Evolutionary conservation across 2,329 filamentous ascomycete species (phyloP).

Genomic region (Tolypocladium nubicola): DNA sequence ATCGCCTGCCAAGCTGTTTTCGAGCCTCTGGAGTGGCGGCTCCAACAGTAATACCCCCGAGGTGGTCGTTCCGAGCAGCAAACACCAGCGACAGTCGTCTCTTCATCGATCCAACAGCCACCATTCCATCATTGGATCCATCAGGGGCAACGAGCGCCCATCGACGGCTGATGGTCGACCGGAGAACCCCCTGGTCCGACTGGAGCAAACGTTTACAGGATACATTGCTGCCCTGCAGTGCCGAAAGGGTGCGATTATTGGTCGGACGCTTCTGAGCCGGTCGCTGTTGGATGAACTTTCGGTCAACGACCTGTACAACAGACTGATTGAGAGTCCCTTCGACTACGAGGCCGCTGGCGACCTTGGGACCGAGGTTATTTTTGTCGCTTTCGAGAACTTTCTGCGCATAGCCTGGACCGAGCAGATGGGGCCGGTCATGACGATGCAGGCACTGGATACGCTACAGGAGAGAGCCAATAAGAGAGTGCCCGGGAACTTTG

Average conservation of each 20-base stretch:
- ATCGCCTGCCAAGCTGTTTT: conserved; percentile 87
- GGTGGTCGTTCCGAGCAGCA: conserved; percentile 17
- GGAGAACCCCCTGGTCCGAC: conserved; percentile 56
- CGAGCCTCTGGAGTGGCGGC: conserved; percentile 62
- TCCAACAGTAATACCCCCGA: conserved; percentile 27
- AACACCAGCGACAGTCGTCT: conserved; percentile 30
- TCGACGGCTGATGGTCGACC: conserved; percentile 39
- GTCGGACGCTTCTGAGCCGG: conserved; percentile 62
- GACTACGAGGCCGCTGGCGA: conserved; percentile 68
- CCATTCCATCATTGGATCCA: conserved; percentile 45
- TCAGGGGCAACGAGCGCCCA: conserved; percentile 29
- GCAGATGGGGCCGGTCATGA: conserved; percentile 77
- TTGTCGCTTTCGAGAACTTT: conserved; percentile 91
- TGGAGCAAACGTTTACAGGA: conserved; percentile 78
- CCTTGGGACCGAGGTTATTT: conserved; percentile 71
- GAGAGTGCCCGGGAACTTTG: conserved; percentile 61
- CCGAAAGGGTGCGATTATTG: conserved; percentile 79
- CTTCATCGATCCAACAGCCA: conserved; percentile 34
- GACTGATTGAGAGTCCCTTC: conserved; percentile 71
- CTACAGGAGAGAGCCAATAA: conserved; percentile 61
- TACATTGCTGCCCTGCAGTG: conserved; percentile 75
- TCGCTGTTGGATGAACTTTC: conserved; percentile 61
- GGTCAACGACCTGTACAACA: conserved; percentile 86
- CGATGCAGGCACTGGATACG: conserved; percentile 56
- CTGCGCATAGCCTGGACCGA: conserved; percentile 79